Conservation (phyloP, 208 protist genomes). For the Leishmania gerbilli region DNA sequence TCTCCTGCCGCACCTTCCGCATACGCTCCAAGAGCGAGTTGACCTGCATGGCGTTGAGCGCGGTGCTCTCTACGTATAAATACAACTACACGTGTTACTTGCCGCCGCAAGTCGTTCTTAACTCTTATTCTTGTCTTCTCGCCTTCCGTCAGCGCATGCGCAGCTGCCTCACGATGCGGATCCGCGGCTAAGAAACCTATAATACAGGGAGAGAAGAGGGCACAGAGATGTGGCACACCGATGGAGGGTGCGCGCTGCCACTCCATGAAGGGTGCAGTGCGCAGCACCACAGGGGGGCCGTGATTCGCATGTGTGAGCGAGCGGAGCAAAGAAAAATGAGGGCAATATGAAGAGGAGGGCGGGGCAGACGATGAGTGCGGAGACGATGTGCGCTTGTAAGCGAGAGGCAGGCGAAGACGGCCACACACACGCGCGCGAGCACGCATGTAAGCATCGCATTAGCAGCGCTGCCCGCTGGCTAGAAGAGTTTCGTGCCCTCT, state of each 20-base stretch:
- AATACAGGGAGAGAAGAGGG: neutral
- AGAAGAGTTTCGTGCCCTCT: neutral
- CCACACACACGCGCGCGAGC: neutral
- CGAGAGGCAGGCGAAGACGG: neutral
- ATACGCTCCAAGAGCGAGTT: constrained; percentile 45
- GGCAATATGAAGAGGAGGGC: neutral
- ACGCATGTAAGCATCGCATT: neutral
- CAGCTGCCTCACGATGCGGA: neutral
- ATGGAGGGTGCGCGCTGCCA: neutral
- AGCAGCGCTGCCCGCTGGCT: neutral
- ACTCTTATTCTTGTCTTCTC: neutral
- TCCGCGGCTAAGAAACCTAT: neutral
- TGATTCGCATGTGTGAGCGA: neutral
- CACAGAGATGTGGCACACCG: neutral
- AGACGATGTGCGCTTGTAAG: neutral
- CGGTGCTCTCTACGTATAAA: neutral
- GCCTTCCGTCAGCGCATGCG: neutral
- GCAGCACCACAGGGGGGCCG: neutral
- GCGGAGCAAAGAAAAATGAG: neutral
- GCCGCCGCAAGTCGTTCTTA: neutral
- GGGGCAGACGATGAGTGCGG: neutral
- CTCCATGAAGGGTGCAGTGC: neutral
- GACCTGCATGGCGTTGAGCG: constrained; percentile 18
- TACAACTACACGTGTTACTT: neutral
- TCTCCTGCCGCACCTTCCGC: constrained; percentile 48